Evolutionary conservation across 257 asterid species (phyloP), one percentile per base, ranked within the genome.

Genomic region (Nyctanthes arbortristis): DNA sequence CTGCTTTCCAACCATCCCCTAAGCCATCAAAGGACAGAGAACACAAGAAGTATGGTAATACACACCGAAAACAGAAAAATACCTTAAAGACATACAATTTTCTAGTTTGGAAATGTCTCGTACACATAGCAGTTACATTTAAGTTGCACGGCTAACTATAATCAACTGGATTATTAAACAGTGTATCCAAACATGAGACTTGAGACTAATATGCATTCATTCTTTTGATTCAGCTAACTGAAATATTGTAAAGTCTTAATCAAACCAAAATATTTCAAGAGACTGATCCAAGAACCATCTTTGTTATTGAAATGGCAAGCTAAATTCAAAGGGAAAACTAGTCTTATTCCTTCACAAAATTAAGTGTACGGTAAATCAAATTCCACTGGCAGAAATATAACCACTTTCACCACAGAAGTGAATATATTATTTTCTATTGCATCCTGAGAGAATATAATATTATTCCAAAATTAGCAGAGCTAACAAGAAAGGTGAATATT

Each of bases 401-500:
- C n/a, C n/a, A n/a, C n/a, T n/a, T n/a, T n/a, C n/a, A n/a, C n/a
- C n/a, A n/a, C n/a, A n/a, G n/a, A n/a, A n/a, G n/a, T n/a, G n/a
- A n/a, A n/a, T n/a, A n/a, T n/a, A n/a, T 52, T 52, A 52, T 22
- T 25, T 52, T 49, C 29, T 52, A 52, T 14, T 25, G n/a, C n/a
- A n/a, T n/a, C n/a, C n/a, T 52, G 59, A 57, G 28, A 25, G 13
- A 45, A 39, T 10, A 28, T 40, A 27, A 18, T 62, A 18, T 35
- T 20, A 61, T 61, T 25, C 25, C 20, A 31, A 6, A 36, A 27
- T 28, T 39, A 35, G 30, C 4, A 29, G 24, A 31, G 28, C 28
- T 14, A 27, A n/a, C n/a, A n/a, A 9, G 58, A 52, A 65, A 57
- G 63, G 40, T 20, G 3, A 40, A 20, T 7, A 37, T 80, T n/a